Conservation (phyloP, 441 rosid species). For the Breynia disticha region DNA sequence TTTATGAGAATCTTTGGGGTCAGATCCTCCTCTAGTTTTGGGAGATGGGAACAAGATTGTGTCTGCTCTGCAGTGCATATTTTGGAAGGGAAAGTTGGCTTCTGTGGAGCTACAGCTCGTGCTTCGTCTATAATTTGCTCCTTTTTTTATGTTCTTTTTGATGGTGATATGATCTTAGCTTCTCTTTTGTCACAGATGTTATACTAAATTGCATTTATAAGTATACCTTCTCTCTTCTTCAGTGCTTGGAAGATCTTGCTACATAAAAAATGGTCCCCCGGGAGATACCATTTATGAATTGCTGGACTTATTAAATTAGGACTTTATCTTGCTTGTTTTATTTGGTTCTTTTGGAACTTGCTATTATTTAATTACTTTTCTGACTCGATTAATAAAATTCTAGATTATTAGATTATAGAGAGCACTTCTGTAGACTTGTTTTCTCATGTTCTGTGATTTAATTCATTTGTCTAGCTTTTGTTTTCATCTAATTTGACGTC, state of each 20-base stretch:
- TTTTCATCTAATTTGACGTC: no score
- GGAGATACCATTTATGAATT: constrained; percentile 16
- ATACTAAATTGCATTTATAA: constrained; percentile 16
- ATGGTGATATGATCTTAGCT: constrained; percentile 3
- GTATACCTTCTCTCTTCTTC: constrained; percentile 16
- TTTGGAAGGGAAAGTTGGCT: constrained; percentile 6
- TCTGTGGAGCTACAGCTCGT: constrained; percentile 14
- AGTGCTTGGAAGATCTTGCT: constrained; percentile 17
- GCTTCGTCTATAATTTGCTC: constrained; percentile 8
- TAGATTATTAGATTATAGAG: no score
- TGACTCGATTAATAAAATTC: no score
- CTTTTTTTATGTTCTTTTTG: neutral
- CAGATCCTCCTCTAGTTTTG: constrained; percentile 1
- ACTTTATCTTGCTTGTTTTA: no score
- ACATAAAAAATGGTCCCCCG: constrained; percentile 21
- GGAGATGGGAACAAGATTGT: neutral
- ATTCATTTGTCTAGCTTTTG: no score
- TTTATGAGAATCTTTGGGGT: constrained; percentile 19
- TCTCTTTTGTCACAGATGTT: constrained; percentile 1
- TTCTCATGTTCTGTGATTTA: no score
- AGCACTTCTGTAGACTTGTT: no score
- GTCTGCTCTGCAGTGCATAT: constrained; percentile 2
- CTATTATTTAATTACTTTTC: no score
- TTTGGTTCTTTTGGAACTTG: no score
- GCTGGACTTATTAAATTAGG: neutral